Base-by-base conservation (phyloP, 2,329 filamentous ascomycete species). In the Penicillium thymicola region DNA sequence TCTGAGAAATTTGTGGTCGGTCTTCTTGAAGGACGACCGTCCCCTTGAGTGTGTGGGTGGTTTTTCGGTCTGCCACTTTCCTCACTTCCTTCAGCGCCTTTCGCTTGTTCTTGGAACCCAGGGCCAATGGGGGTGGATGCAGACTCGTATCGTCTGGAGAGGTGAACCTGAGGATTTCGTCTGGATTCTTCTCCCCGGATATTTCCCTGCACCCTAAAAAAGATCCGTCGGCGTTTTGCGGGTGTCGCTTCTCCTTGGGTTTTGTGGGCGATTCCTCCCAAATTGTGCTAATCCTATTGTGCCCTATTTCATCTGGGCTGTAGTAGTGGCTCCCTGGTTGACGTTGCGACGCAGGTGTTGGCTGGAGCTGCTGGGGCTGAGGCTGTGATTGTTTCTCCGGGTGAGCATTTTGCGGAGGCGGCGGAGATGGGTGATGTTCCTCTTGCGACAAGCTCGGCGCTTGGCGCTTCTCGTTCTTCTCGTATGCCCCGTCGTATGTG, bases 121-220 rank as follows among this genome's bases (percentile, higher is more conserved):
- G 42, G 4, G 64, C 49, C 27, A 67, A 56, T 38, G 64, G 64
- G n/a, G 50, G 48, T 58, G 64, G 57, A 58, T 67, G 59, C 54
- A 65, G 51, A 63, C 51, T 59, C 59, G 65, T 43, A 63, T 65
- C 50, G 47, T 72, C 66, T 32, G 60, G 59, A 6, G 66, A 66
- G 14, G 70, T 67, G 56, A 75, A 74, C 7, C 70, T 64, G 11
- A 73, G 59, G 13, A 75, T 72, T 34, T 74, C 72, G 67, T 75
- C 72, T 23, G 72, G 72, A 38, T 72, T 73, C 45, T 69, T 73
- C 40, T 68, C 64, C 30, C 60, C 59, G 10, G 67, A 65, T 53
- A 75, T 74, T 46, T 72, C 72, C 55, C 70, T 72, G 66, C 72
- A 75, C 11, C 72, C 72, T 71, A 75, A 71, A 70, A 75, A 75